Evolutionary conservation across 2,329 filamentous ascomycete genomes (phyloP), one percentile per base, ranked within the genome.

Genomic region (Tympanopsis confertula): DNA sequence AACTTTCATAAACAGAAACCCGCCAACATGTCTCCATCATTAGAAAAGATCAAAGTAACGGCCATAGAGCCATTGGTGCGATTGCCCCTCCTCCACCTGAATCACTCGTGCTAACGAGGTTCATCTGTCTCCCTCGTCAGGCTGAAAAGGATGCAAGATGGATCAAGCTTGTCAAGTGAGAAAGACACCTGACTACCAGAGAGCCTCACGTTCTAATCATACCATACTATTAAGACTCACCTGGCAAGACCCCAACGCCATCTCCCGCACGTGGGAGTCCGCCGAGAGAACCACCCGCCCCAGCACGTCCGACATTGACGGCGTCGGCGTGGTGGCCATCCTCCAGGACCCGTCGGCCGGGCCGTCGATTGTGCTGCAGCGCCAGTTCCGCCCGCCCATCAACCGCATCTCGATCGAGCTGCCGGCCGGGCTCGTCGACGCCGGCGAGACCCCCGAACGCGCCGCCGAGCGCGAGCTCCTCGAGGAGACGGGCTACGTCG

Each of bases 271-370:
- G 20, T 86, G 82, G 82, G 82, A 87, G 51, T 81, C 77, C 1
- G 78, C 78, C 13, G 77, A 84, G 55, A 73, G 82, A n/a, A 68
- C 68, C 20, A 86, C 81, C 0, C 71, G 81, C 3, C 78, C 80
- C 12, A 61, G 64, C 39, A 64, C 57, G 44, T 66, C 66, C 40
- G 71, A 74, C 22, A 77, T 86, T 38, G 82, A 87, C 48, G 81
- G 78, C 38, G 80, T 86, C 13, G 80, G 80, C 42, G 83, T 87
- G 40, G 66, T 84, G 13, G 82, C 80, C 30, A 72, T 86, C 44
- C 61, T 87, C 13, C 61, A 74, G 44, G 70, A 68, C 45, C 53
- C 66, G 5, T 57, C 58, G 1, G 70, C 69, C 58, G 51, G 63
- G 1, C 68, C 70, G 3, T 64, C 76, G 48, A 66, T 80, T 33